Base-by-base conservation (phyloP, 2,329 filamentous ascomycete genomes). In the Rhexocercosporidium sp. region DNA sequence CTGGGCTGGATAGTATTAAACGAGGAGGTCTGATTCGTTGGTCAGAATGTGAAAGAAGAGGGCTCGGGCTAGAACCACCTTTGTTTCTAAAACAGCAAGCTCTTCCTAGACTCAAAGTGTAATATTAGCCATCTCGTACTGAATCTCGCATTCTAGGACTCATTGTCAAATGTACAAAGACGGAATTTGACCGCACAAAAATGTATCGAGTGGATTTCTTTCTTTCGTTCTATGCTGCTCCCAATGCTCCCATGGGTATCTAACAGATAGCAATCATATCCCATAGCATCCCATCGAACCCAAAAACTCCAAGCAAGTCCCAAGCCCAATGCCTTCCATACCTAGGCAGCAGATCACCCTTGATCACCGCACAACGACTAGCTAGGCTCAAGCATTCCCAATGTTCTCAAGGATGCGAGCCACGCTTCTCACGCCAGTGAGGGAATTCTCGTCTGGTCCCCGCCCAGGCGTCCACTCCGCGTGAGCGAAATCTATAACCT, bases 401-500 rank as follows among this genome's bases (percentile, higher is more conserved):
- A 76, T 51, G 64, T 91, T 85, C 66, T 89, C 85, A 73, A 98
- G 89, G 34, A 97, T 90, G 67, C 84, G 83, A 61, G 86, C 83
- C 44, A 95, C 81, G 76, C 86, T 95, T 76, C 89, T 84, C 69
- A 97, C 87, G 0, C 94, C 94, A 41, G 82, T 82, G 37, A 97
- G 82, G 16, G 86, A 82, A 76, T 98, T 98, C 80, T 97, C 90
- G 77, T 99, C 96, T 0, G 92, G 90, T 0, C 95, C 95, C 74
- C 91, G 81, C 0, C 93, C 93, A 0, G 92, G 91, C 1, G 88
- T 91, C 90, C 75, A 98, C 59, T 84, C 81, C 12, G 96, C 96
- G 79, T 99, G 96, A 1, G 96, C 96, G 84, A 99, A 99, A 78
- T 99, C 96, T 73, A 99, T 99, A 70, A 99, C 84, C 77, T 95